Evolutionary conservation across 1,284 basidiomycete genomes (phyloP), one percentile per base, ranked within the genome.

Genomic region (Sporisorium exsertum): DNA sequence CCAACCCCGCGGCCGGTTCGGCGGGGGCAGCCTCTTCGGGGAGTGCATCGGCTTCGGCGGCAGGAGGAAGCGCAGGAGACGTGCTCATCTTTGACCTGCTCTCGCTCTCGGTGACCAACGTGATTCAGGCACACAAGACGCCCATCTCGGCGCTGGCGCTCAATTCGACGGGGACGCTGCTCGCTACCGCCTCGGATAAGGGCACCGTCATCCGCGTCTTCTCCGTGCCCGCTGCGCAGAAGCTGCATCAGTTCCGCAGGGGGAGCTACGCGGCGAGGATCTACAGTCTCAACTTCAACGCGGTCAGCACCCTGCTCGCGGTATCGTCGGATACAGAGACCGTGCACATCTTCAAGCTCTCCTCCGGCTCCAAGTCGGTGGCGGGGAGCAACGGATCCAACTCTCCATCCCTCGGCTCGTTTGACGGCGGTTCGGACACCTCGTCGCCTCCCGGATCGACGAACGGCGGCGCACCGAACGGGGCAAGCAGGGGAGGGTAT

Each of bases 141-240:
- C 94, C 95, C 1, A 92, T 99, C 68, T 93, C 95, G 4, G 91
- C 91, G 76, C 89, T 99, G 40, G 89, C 93, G 1, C 90, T 99
- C 85, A 97, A 96, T 87, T 90, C 91, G 3, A 89, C 91, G 0
- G 96, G 96, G 5, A 94, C 94, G 0, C 88, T 98, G 71, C 91
- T 99, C 24, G 97, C 96, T 7, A 97, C 95, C 0, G 92, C 95
- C 12, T 93, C 92, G 0, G 95, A 97, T 69, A 98, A 98, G 84
- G 96, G 96, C 1, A 99, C 96, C 1, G 94, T 99, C 74, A 96
- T 99, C 66, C 91, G 96, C 47, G 94, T 99, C 4, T 99, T 95
- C 89, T 91, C 90, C 58, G 89, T 97, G 6, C 96, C 97, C 0
- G 91, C 91, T 16, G 94, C 94, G 1, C 94, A 97, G 87, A 94